Evolutionary conservation across 2,329 filamentous ascomycete genomes (phyloP).

Genomic region (Penicillium sp.): DNA sequence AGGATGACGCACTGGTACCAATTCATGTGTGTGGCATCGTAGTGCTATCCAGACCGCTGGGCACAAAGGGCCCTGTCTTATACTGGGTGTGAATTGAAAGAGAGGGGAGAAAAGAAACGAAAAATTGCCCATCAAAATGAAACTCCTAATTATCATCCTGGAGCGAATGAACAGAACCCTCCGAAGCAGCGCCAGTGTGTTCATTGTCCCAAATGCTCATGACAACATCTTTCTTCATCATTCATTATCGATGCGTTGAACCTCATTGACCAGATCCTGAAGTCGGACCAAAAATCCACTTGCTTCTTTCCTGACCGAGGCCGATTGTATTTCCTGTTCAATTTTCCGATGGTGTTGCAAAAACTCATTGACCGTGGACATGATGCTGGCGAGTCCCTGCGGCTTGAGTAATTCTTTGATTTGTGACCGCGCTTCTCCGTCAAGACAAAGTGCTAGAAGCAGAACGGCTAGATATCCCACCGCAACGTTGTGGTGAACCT

Average conservation of each 20-base stretch:
- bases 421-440: constrained; percentile 39
- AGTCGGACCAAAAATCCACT: constrained; percentile 51
- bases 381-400: constrained; percentile 44
- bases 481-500: constrained; percentile 72
- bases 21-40: no score
- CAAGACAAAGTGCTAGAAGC: constrained; percentile 71
- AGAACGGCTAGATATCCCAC: constrained; percentile 82
- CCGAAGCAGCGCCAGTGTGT: no score
- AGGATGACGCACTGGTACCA: no score
- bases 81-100: no score
- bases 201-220: neutral
- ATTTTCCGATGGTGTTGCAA: constrained; percentile 55
- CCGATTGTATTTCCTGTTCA: constrained; percentile 42
- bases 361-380: constrained; percentile 58
- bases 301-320: constrained; percentile 44
- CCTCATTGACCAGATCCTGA: constrained; percentile 46
- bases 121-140: no score
- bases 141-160: no score
- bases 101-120: no score
- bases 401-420: constrained; percentile 43
- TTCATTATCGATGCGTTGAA: constrained; percentile 26
- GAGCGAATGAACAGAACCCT: no score
- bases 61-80: no score
- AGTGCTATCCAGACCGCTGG: no score
- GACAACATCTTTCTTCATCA: neutral